phyloP scores from a whole-genome alignment of 371 early-diverging fungal genomes.

The Rhizopus sp. region DNA sequence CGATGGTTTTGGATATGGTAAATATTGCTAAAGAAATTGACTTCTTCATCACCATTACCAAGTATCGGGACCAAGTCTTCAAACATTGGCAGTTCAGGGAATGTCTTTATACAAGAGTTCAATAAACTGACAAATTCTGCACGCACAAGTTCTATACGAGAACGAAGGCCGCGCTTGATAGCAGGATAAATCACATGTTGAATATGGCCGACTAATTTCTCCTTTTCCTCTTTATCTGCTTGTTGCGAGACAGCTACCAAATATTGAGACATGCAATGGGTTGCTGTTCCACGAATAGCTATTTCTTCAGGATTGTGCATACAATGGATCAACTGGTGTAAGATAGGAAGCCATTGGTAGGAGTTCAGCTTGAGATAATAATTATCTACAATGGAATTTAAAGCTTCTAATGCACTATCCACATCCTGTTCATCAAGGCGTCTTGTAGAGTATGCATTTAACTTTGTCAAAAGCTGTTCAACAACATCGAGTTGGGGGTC shows the following conservation, averaged over 20 bases:
- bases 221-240: conserved; percentile 42
- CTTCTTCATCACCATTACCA: conserved; percentile 73
- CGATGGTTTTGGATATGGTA: conserved; percentile 94
- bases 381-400: conserved; percentile 69
- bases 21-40: conserved; percentile 88
- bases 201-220: conserved; percentile 52
- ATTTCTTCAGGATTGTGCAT: conserved; percentile 86
- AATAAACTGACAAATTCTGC: conserved; percentile 71
- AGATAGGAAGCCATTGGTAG: conserved; percentile 86
- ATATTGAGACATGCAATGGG: conserved; percentile 70
- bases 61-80: conserved; percentile 68
- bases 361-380: conserved; percentile 60
- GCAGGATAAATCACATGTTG: conserved; percentile 71
- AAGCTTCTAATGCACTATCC: conserved; percentile 78
- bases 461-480: conserved; percentile 60
- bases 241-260: conserved; percentile 48
- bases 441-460: conserved; percentile 75
- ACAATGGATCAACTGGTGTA: conserved; percentile 83
- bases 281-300: conserved; percentile 84
- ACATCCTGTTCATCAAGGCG: conserved; percentile 91
- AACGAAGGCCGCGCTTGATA: conserved; percentile 73
- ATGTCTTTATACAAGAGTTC: conserved; percentile 62
- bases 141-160: conserved; percentile 65
- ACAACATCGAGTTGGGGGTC: conserved; percentile 59
- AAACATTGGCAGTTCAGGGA: conserved; percentile 62